These are phyloP conservation scores for Lathyrus oleraceus DNA, from an alignment of 306 rosid species.

Conservation along the genomic window DNA sequence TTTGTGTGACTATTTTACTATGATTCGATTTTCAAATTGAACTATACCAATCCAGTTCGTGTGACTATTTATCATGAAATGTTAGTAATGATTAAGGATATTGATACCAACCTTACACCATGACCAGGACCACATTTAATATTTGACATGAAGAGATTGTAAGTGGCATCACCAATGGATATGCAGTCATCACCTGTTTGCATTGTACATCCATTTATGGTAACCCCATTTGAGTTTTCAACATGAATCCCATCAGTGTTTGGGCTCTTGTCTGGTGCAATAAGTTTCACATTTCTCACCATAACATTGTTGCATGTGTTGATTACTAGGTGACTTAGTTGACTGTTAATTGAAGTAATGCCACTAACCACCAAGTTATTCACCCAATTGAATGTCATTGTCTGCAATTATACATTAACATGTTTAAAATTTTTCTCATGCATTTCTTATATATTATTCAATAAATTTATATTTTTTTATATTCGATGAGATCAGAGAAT, in stretches of 20 bases:
- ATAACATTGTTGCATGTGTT: slow-evolving; percentile 62
- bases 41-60: too few relatives aligned
- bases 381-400: slow-evolving; percentile 57
- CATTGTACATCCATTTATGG: slow-evolving; percentile 48
- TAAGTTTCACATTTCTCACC: slow-evolving; percentile 40
- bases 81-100: neutral
- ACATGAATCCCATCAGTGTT: slow-evolving; percentile 81
- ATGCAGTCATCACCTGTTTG: slow-evolving; percentile 71
- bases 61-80: too few relatives aligned
- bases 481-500: too few relatives aligned
- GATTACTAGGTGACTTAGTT: slow-evolving; percentile 49
- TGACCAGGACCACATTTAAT: slow-evolving; percentile 78
- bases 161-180: slow-evolving; percentile 65
- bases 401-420: slow-evolving; percentile 38
- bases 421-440: too few relatives aligned
- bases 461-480: too few relatives aligned
- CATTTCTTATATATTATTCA: too few relatives aligned
- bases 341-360: slow-evolving; percentile 66
- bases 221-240: slow-evolving; percentile 48
- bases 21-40: too few relatives aligned
- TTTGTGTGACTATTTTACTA: too few relatives aligned
- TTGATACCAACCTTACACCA: slow-evolving; percentile 54
- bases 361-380: slow-evolving; percentile 58
- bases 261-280: slow-evolving; percentile 56
- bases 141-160: slow-evolving; percentile 46